Percentiles rank a stretch among this genome's conserved stretches.
Conservation (phyloP, 176 grass and related monocot genomes). For the Oryza officinalis region DNA sequence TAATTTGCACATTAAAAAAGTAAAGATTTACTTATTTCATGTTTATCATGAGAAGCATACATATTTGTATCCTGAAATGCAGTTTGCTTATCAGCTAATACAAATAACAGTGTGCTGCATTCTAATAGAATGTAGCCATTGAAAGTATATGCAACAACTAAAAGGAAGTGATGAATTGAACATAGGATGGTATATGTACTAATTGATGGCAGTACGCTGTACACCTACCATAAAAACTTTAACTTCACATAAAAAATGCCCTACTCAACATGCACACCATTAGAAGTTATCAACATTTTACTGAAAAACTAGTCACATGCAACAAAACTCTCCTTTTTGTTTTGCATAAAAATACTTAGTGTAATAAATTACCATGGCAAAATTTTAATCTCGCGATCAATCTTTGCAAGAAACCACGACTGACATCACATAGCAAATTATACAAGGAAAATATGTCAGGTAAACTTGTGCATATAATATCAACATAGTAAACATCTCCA, state of each 20-base stretch:
- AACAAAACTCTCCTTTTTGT: neutral
- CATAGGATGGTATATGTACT: neutral
- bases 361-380: neutral
- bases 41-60: neutral
- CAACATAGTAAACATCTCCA: neutral
- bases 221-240: neutral
- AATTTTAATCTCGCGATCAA: neutral
- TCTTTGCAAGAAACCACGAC: neutral
- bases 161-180: neutral
- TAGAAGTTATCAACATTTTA: neutral
- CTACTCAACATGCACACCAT: neutral
- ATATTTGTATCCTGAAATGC: neutral
- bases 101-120: neutral
- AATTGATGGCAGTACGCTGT: neutral
- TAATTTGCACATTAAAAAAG: neutral
- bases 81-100: neutral
- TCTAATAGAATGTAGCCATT: conserved; percentile 1
- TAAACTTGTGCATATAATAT: neutral
- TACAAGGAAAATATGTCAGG: conserved; percentile 1
- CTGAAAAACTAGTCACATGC: neutral
- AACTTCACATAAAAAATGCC: neutral
- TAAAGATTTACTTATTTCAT: neutral
- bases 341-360: neutral
- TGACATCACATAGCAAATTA: neutral
- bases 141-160: neutral